Base-by-base conservation (phyloP, 345 rosid species). In the Punica granatum region DNA sequence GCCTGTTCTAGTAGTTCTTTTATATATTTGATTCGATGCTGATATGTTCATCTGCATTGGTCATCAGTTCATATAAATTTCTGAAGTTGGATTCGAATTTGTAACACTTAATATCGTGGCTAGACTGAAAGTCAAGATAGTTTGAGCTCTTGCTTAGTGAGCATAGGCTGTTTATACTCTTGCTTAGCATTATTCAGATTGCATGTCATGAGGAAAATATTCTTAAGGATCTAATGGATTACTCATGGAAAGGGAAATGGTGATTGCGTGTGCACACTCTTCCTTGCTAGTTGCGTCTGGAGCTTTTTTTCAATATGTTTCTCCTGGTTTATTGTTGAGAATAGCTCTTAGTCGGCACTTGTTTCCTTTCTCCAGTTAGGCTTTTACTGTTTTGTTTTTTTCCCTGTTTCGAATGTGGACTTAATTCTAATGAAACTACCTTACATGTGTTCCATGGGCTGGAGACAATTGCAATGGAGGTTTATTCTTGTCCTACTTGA, bases 401-500 rank as follows among this genome's bases (percentile, higher is more conserved):
- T 28, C 34, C 32, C 31, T 63, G 49, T 31, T 63, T 37, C 6
- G 6, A 6, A 12, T n/a, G 49, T 37, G 61, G 58, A 56, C 61
- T 10, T 36, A 39, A 25, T 76, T 73, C 86, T 83, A 74, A 85
- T 73, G 72, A 70, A 68, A 66, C 77, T 84, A 78, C 75, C 73
- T 86, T 84, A 53, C 79, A 78, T 87, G 82, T 89, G 85, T 80
- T 82, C 76, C 84, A 82, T 85, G 86, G 77, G 75, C 76, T 78
- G 72, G 90, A 81, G 90, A 86, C 76, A 70, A 62, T 77, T 79
- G 83, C 83, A 53, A 70, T 19, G 77, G 82, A 69, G 75, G 68
- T 72, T 35, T 70, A 72, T 73, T 60, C 81, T 79, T 69, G 73
- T 30, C 39, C 31, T 75, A 75, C 59, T 18, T 48, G 70, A 77